Evolutionary conservation across 73 alveolate species (phyloP).

Genomic region (Blepharisma japonicum): DNA sequence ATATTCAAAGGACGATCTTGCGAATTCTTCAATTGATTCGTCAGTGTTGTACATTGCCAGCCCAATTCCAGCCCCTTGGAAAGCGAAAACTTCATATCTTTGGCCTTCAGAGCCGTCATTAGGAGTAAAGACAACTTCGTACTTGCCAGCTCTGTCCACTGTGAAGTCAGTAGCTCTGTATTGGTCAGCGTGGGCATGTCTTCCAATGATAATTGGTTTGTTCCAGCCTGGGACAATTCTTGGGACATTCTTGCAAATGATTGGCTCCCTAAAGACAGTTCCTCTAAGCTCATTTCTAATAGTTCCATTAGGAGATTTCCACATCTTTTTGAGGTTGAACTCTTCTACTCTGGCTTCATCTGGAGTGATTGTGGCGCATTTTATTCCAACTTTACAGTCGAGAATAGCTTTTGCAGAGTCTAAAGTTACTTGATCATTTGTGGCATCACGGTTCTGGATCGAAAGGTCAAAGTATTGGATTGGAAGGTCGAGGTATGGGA

Average conservation of each 20-base stretch:
- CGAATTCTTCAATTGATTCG: constrained; percentile 75
- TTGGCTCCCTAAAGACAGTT: constrained; percentile 90
- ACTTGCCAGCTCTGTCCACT: constrained; percentile 68
- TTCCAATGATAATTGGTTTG: constrained; percentile 82
- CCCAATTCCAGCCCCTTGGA: constrained; percentile 74
- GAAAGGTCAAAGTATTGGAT: constrained; percentile 82
- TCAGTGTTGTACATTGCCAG: constrained; percentile 89
- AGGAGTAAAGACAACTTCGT: constrained; percentile 66
- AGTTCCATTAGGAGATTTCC: constrained; percentile 91
- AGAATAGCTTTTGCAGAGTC: constrained; percentile 78
- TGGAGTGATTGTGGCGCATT: constrained; percentile 92
- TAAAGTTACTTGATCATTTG: constrained; percentile 80
- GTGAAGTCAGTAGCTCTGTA: constrained; percentile 77
- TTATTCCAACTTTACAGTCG: constrained; percentile 80
- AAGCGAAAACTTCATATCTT: constrained; percentile 65
- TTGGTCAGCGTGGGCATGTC: constrained; percentile 91
- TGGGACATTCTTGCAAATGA: constrained; percentile 78
- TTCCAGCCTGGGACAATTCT: constrained; percentile 89
- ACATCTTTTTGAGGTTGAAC: constrained; percentile 84
- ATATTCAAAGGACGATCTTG: constrained; percentile 72
- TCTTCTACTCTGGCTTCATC: constrained; percentile 85
- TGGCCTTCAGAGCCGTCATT: constrained; percentile 51
- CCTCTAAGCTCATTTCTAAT: constrained; percentile 86
- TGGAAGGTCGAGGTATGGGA: constrained; percentile 76
- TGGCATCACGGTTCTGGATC: constrained; percentile 77